These are phyloP conservation scores for Euclidium syriacum DNA, from an alignment of 345 rosid genomes.

Conservation along the genomic window DNA sequence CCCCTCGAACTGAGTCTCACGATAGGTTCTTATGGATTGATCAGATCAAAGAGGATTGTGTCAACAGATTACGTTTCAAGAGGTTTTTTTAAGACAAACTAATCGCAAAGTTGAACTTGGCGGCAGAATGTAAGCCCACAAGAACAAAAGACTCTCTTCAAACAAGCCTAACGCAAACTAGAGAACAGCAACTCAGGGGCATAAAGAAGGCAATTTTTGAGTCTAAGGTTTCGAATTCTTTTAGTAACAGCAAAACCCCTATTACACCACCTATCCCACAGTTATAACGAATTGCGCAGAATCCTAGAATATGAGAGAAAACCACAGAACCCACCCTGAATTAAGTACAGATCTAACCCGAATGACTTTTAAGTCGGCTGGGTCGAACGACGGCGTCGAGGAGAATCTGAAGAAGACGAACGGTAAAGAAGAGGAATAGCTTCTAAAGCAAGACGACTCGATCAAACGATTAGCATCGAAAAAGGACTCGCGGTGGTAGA, in stretches of 20 bases:
- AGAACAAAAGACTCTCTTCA: neutral
- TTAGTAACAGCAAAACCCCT: neutral
- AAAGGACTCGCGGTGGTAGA: neutral
- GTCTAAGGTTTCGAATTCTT: neutral
- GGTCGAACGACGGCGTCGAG: neutral
- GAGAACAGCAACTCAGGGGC: conserved; percentile 3
- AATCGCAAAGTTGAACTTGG: neutral
- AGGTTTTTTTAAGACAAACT: neutral
- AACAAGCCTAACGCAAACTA: neutral
- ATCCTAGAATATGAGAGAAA: neutral
- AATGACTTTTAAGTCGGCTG: neutral
- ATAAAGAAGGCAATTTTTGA: neutral
- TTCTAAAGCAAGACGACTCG: neutral
- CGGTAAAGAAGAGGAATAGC: neutral
- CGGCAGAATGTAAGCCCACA: neutral
- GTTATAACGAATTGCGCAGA: neutral
- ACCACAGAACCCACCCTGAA: neutral
- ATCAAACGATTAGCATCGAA: too few relatives aligned
- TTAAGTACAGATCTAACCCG: neutral
- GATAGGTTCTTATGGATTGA: neutral
- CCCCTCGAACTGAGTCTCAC: neutral
- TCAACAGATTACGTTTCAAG: neutral
- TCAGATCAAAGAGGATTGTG: neutral
- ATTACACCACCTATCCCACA: neutral
- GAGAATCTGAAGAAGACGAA: neutral